Base-by-base conservation (phyloP, 768 basidiomycete species). In the Mycena olivaceomarginata region DNA sequence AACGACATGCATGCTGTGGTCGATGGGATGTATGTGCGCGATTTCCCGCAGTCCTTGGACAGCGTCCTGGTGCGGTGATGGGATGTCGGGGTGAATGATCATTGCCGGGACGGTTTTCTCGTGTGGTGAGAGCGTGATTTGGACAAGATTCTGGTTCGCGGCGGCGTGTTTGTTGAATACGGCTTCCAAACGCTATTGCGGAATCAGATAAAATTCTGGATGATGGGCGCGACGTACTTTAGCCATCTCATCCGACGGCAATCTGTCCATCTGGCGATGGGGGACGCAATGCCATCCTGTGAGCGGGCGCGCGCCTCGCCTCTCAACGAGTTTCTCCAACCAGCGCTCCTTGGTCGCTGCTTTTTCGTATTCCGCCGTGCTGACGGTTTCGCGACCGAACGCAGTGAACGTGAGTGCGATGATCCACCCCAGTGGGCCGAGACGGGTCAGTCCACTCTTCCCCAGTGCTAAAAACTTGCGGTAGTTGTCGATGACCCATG, bases 281-380 rank as follows among this genome's bases (percentile, higher is more conserved):
- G 83, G 83, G 15, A 82, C 73, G 56, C 81, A 77, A 57, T 84
- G 83, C 80, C 81, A 84, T 7, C 80, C 79, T 0, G 67, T 77
- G 10, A 20, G 16, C 1, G 83, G 83, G 16, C 83, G 68, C n/a
- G 57, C 16, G 10, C 82, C 83, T 15, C 76, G 73, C 37, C 82
- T 66, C 64, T 79, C 79, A 7, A 67, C 60, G 1, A 57, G 67
- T 5, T 39, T 45, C 10, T 80, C 80, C 62, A 84, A 57, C 79
- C 80, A 83, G 22, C 53, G 68, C 10, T 71, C 75, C 64, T 76
- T 62, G 71, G 76, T 75, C 51, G 72, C 69, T 5, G 63, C 72
- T 53, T 40, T 46, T 4, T 70, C 76, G 56, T 78, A 80, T 66
- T 75, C 74, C 11, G 20, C 65, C 1, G 77, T 75, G 66, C 79